These are phyloP conservation scores for Asterella californica DNA, from an alignment of 225 moss, liverwort and hornwort species.

Conservation along the genomic window DNA sequence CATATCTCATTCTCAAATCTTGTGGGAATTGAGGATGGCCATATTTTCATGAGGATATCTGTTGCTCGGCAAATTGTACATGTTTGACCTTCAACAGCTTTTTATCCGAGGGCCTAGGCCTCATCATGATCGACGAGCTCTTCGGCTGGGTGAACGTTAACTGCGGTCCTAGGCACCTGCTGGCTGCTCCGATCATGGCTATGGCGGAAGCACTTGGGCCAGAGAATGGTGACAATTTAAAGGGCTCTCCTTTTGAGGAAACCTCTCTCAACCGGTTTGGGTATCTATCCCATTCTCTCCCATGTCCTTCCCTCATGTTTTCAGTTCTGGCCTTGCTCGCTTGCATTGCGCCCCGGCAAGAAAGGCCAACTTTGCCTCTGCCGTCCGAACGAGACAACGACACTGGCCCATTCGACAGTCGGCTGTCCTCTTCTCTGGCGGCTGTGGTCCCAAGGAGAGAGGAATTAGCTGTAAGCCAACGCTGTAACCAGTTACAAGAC, in stretches of 20 bases:
- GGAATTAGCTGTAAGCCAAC: slow-evolving; percentile 12
- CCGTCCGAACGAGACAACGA: background rate
- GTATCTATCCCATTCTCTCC: background rate
- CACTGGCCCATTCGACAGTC: background rate
- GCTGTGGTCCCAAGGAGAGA: background rate
- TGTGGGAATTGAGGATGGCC: no score
- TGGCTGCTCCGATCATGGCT: slow-evolving; percentile 3
- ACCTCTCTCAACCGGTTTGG: background rate
- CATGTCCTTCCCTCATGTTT: background rate
- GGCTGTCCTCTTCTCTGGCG: background rate
- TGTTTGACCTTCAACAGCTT: background rate
- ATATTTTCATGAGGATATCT: slow-evolving; percentile 1
- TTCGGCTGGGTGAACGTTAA: background rate
- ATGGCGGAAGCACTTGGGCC: slow-evolving; percentile 16
- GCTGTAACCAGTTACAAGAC: slow-evolving; percentile 14
- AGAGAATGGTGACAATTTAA: slow-evolving; percentile 6
- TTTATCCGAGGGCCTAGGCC: background rate
- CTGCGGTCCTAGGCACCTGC: background rate
- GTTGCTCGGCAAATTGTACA: slow-evolving; percentile 5
- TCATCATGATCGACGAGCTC: background rate
- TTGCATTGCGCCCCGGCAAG: background rate
- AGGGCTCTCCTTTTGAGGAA: background rate
- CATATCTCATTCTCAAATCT: no score
- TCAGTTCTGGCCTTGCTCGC: background rate
- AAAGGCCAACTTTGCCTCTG: background rate